These are phyloP conservation scores for Nevesoporus exiguus DNA, from an alignment of 768 basidiomycete genomes.

Conservation along the genomic window DNA sequence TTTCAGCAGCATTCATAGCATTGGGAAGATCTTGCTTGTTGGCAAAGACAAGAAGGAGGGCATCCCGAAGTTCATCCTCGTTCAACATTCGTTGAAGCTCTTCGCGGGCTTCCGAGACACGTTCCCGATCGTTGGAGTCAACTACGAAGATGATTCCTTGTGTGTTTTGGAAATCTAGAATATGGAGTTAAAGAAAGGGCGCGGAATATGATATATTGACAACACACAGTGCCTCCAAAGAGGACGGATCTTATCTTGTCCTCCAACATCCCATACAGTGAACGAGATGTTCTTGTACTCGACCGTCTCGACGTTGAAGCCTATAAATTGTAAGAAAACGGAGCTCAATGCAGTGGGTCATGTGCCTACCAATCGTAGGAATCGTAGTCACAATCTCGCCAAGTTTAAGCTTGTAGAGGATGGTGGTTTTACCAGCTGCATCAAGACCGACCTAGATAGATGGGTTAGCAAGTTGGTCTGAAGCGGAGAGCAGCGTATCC, in stretches of 20 bases:
- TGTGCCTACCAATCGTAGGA: slow-evolving; percentile 90
- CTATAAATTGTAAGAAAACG: slow-evolving; percentile 41
- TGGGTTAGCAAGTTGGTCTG: slow-evolving; percentile 9
- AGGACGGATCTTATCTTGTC: slow-evolving; percentile 99
- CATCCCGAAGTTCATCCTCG: slow-evolving; percentile 98
- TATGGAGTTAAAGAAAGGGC: slow-evolving; percentile 11
- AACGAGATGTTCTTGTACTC: slow-evolving; percentile 99
- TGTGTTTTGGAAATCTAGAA: slow-evolving; percentile 98
- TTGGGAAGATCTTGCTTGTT: slow-evolving; percentile 99
- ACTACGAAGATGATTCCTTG: slow-evolving; percentile 99
- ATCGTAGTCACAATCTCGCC: slow-evolving; percentile 99
- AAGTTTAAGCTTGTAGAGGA: slow-evolving; percentile 98
- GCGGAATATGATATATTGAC: neutral
- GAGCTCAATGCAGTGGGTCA: slow-evolving; percentile 1
- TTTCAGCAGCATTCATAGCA: slow-evolving; percentile 99
- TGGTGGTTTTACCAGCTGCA: slow-evolving; percentile 98
- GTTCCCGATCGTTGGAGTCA: slow-evolving; percentile 99
- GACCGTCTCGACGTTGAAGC: slow-evolving; percentile 99
- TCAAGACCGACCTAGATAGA: slow-evolving; percentile 87
- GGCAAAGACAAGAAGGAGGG: slow-evolving; percentile 96
- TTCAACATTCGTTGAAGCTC: slow-evolving; percentile 99
- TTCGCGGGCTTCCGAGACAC: slow-evolving; percentile 98
- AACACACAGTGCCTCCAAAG: slow-evolving; percentile 99
- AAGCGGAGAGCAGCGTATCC: slow-evolving; percentile 20
- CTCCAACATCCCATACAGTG: slow-evolving; percentile 99